These are phyloP conservation scores for Pythium grandisporangium DNA, from an alignment of 352 stramenopile genomes.

Conservation along the genomic window DNA sequence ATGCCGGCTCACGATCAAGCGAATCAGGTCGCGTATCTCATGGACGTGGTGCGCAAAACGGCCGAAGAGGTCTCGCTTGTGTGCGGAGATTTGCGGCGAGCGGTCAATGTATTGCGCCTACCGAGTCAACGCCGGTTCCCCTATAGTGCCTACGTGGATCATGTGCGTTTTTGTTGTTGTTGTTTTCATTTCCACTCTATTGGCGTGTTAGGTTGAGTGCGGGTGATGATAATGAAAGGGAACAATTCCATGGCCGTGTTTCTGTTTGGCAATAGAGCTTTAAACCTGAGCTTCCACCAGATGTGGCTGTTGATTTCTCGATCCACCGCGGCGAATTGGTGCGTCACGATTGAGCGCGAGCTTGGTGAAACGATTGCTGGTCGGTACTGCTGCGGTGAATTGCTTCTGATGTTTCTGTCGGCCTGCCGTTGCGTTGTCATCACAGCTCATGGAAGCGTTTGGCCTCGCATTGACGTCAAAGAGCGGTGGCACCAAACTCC, in stretches of 20 bases:
- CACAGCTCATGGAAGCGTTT: slow-evolving; percentile 75
- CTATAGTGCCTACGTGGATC: slow-evolving; percentile 70
- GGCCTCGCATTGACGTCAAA: slow-evolving; percentile 41
- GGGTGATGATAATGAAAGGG: too few species aligned
- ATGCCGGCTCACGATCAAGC: slow-evolving; percentile 30
- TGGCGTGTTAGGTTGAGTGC: too few species aligned
- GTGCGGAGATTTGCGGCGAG: slow-evolving; percentile 58
- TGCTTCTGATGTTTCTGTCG: too few species aligned
- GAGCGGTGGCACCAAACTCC: slow-evolving; percentile 40
- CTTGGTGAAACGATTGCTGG: background rate
- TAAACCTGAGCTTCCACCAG: slow-evolving; percentile 52
- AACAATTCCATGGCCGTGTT: too few species aligned
- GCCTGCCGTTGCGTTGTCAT: too few species aligned
- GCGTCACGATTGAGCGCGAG: background rate
- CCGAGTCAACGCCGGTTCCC: slow-evolving; percentile 71
- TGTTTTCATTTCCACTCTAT: background rate
- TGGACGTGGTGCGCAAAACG: slow-evolving; percentile 38
- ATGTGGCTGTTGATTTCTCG: slow-evolving; percentile 79
- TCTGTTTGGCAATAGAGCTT: slow-evolving; percentile 32
- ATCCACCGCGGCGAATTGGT: slow-evolving; percentile 76
- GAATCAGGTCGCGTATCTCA: slow-evolving; percentile 41
- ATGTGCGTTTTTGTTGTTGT: slow-evolving; percentile 27
- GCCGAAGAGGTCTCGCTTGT: slow-evolving; percentile 38
- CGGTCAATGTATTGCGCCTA: slow-evolving; percentile 59
- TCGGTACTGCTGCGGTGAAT: background rate